Evolutionary conservation across 2,329 filamentous ascomycete species (phyloP).

Genomic region (Hirsutella rhossiliensis): DNA sequence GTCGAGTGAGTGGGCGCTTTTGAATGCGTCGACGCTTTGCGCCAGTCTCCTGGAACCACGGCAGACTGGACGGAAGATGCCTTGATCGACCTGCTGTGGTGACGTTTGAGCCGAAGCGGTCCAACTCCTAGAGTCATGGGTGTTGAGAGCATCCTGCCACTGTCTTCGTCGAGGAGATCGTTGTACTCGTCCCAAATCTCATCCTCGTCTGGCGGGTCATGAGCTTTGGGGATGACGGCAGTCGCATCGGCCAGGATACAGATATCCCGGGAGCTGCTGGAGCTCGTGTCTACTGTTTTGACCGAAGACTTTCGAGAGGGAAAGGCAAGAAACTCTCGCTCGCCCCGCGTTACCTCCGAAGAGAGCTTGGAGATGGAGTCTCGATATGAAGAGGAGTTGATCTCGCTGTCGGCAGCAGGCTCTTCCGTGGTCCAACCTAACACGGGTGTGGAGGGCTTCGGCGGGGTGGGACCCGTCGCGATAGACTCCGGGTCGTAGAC

Average conservation of each 20-base stretch:
- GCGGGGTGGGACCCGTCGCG: conserved; percentile 35
- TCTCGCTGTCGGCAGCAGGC: conserved; percentile 18
- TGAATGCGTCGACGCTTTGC: conserved; percentile 19
- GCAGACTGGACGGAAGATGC: conserved; percentile 4
- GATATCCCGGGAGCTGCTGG: conserved; percentile 51
- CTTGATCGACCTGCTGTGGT: conserved; percentile 24
- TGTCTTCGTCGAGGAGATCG: conserved; percentile 63
- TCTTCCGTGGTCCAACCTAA: conserved; percentile 24
- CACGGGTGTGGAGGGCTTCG: conserved; percentile 23
- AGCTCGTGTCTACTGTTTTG: conserved; percentile 33
- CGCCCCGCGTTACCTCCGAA: conserved; percentile 16
- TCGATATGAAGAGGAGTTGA: conserved; percentile 17
- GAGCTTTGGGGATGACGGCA: conserved; percentile 50
- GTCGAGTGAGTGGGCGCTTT: conserved; percentile 32
- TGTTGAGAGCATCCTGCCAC: conserved; percentile 31
- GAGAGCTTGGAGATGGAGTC: conserved; percentile 18
- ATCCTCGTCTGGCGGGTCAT: conserved; percentile 59
- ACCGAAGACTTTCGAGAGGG: conserved; percentile 61
- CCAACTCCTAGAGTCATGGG: conserved; percentile 43
- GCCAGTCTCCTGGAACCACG: conserved; percentile 8
- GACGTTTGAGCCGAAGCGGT: conserved; percentile 43
- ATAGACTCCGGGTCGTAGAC: conserved; percentile 24
- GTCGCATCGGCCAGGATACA: conserved; percentile 50
- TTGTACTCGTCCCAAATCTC: conserved; percentile 94
- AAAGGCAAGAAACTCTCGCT: conserved; percentile 61